phyloP scores from a whole-genome alignment of 83 land plant species.

The Diphasiastrum complanatum region DNA sequence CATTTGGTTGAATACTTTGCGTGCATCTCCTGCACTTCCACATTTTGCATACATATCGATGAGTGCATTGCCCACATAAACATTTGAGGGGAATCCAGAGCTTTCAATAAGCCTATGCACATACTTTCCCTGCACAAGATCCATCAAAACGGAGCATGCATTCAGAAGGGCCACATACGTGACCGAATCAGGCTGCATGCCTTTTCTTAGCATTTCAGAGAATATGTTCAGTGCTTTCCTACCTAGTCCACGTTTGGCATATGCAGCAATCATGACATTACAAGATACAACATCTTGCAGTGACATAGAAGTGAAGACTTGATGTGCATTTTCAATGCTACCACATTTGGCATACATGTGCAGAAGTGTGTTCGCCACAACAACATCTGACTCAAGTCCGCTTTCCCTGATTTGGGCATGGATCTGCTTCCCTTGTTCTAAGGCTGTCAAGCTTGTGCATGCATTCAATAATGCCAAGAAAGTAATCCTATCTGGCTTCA shows the following conservation, averaged over 20 bases:
- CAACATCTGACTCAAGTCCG: constrained; percentile 30
- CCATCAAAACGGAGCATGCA: no score
- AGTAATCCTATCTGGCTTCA: constrained; percentile 25
- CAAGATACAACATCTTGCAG: constrained; percentile 19
- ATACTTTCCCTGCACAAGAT: no score
- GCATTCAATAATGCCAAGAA: constrained; percentile 34
- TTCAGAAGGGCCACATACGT: constrained; percentile 31
- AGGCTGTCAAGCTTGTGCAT: constrained; percentile 34
- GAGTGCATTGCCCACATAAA: no score
- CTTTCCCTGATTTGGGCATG: constrained; percentile 25
- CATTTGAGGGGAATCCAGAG: no score
- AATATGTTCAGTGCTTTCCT: constrained; percentile 25
- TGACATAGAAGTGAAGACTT: neutral
- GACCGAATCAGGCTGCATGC: constrained; percentile 29
- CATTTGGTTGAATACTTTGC: no score
- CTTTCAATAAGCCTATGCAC: no score
- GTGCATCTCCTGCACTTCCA: no score
- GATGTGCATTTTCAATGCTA: neutral
- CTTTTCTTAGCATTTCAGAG: constrained; percentile 23
- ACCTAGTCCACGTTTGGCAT: constrained; percentile 17
- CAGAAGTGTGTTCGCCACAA: constrained; percentile 29
- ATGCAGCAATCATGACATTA: constrained; percentile 32
- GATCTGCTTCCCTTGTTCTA: constrained; percentile 27
- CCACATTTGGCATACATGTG: constrained; percentile 31
- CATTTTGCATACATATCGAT: no score